phyloP scores from a whole-genome alignment of 768 basidiomycete genomes.

The Kwoniella sp. region DNA sequence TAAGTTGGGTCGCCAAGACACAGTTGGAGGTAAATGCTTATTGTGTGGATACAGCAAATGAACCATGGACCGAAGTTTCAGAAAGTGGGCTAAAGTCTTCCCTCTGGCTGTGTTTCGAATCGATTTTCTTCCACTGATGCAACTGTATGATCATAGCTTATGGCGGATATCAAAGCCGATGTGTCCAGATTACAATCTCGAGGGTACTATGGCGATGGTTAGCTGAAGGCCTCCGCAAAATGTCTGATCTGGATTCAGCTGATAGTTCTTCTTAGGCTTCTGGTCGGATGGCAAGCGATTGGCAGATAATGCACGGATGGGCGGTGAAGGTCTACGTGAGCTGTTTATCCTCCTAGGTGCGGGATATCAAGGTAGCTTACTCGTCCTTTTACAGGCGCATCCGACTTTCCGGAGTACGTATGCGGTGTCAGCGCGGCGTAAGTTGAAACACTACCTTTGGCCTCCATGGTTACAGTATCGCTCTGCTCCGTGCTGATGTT shows the following conservation, averaged over 20 bases:
- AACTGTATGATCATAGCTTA: conserved; percentile 28
- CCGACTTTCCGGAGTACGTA: conserved; percentile 54
- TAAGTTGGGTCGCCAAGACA: too few relatives aligned
- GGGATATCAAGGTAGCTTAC: background rate
- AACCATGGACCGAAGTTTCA: conserved; percentile 53
- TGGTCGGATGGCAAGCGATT: conserved; percentile 53
- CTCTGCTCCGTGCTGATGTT: too few relatives aligned
- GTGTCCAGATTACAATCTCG: conserved; percentile 42
- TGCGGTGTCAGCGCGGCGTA: conserved; percentile 49
- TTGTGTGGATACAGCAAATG: conserved; percentile 43
- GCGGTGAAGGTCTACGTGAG: conserved; percentile 45
- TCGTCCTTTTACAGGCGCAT: conserved; percentile 18
- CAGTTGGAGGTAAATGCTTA: too few relatives aligned
- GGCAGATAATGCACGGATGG: conserved; percentile 41
- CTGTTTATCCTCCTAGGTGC: too few relatives aligned
- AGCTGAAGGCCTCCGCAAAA: conserved; percentile 10
- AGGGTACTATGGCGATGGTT: conserved; percentile 55
- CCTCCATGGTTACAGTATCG: too few relatives aligned
- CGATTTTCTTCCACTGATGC: background rate
- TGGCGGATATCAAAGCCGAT: conserved; percentile 50
- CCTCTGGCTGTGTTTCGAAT: too few relatives aligned
- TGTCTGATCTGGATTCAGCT: background rate
- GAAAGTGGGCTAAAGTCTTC: conserved; percentile 36
- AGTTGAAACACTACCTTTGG: conserved; percentile 7
- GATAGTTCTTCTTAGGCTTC: conserved; percentile 36